Base-by-base conservation (phyloP, 2,329 filamentous ascomycete genomes). In the Neonectria punicea region DNA sequence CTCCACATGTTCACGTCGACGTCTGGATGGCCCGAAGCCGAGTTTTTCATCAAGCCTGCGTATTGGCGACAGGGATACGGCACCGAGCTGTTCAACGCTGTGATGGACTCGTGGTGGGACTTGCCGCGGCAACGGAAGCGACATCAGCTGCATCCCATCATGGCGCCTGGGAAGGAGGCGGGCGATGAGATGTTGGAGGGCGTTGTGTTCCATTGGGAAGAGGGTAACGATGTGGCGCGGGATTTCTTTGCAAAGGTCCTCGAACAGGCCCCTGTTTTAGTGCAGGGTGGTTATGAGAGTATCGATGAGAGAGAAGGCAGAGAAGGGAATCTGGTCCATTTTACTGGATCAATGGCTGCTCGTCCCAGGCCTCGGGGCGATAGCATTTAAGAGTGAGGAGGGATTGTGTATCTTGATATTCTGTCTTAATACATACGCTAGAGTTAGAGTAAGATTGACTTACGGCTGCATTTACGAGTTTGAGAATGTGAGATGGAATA, bases 21-120 rank as follows among this genome's bases (percentile, higher is more conserved):
- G 34, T 70, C 68, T 18, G 68, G 68, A 5, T 70, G 68, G 68
- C 68, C 68, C 8, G 68, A 70, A 46, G 68, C 65, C 22, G 68
- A 70, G 16, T 70, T 70, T 3, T 51, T 70, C 14, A 41, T 70
- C 61, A 70, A 66, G 14, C 67, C 67, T 1, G 43, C 62, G 16
- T 53, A 68, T 10, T 47, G 61, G 53, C 67, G 68, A 5, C 68
- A 70, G 20, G 68, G 68, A 9, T 70, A 70, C 25, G 68, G 68
- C 11, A 66, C 68, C 8, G 67, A 70, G 3, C 44, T 70, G 1
- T 65, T 43, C 41, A 68, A 25, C 0, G 67, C 58, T 1, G 44
- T 70, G 8, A 70, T 67, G 67, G 39, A 67, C 2, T 68, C 67
- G 1, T 70, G 68, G 68, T 70, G 68, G 68, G 32, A 55, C n/a